These are phyloP conservation scores for Trichoderma atroviride DNA, from an alignment of 2,329 filamentous ascomycete genomes.

Conservation along the genomic window DNA sequence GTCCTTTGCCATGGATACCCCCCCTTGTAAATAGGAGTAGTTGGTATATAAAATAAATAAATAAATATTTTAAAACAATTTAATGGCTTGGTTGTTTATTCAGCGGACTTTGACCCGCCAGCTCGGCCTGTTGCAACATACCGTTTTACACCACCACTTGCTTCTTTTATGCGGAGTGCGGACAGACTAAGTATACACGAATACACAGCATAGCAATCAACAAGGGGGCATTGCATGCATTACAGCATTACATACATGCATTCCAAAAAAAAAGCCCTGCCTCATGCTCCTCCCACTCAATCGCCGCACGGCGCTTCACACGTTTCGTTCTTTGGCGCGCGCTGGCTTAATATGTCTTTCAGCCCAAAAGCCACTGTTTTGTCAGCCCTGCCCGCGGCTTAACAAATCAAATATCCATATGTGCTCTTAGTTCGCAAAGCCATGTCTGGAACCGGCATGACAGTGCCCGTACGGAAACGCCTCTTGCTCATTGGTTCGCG, in stretches of 20 bases:
- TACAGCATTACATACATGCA: no score
- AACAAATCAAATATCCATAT: conserved; percentile 13
- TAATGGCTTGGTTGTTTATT: no score
- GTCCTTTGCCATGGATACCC: background rate
- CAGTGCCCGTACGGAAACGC: background rate
- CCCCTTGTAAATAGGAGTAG: background rate
- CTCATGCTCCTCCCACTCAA: background rate
- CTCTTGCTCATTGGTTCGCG: no score
- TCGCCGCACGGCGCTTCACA: background rate
- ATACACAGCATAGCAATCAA: background rate
- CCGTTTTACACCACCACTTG: background rate
- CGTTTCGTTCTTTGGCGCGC: background rate
- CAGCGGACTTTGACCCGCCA: background rate
- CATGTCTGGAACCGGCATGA: background rate
- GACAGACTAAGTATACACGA: background rate
- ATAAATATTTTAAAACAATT: no score
- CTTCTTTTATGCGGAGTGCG: background rate
- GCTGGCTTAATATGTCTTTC: background rate
- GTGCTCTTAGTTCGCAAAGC: background rate
- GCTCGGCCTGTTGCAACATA: conserved; percentile 1
- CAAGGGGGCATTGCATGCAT: background rate
- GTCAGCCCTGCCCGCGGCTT: background rate
- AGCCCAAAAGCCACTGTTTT: background rate
- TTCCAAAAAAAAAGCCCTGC: background rate
- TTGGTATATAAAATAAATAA: no score